Base-by-base conservation (phyloP, 192 early-diverging fungal species). In the Gryganskiella cystojenkinii region DNA sequence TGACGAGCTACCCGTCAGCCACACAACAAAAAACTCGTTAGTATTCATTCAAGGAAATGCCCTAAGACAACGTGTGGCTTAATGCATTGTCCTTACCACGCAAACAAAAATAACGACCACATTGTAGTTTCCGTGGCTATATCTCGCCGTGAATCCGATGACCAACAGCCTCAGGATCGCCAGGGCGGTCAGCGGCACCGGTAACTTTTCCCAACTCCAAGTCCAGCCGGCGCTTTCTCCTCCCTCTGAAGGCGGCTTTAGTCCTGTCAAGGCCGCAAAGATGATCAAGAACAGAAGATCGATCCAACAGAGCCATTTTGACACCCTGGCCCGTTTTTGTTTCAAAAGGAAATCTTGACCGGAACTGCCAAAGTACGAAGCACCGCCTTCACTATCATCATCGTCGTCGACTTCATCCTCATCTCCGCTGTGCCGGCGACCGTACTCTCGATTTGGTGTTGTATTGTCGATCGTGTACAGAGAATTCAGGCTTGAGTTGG, bases 61-160 rank as follows among this genome's bases (percentile, higher is more conserved):
- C 3, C 37, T 13, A 42, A 11, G 22, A 14, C 37, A 45, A 10
- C 14, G 2, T 22, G 4, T 24, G 34, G 15, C 15, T n/a, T 28
- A 22, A 42, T 17, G 15, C 4, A 33, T 17, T n/a, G 5, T n/a
- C 46, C 65, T 10, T 68, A 78, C 74, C 52, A 67, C 51, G 20
- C 74, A 78, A 24, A 53, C 40, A 69, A 78, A 78, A 8, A 78
- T 68, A 17, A 78, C 74, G 17, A 46, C 56, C 2, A 54, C 46
- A 17, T 78, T 78, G 34, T 78, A 78, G 42, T 78, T 78, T 13
- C 74, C 74, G 40, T 78, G 66, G 14, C 47, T 69, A 35, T 78
- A 78, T 15, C 74, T 65, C 17, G 27, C 74, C 6, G 74, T 78
- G 35, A 78, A 78, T 3, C 40, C 7, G 46, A 78, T 57, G 19